Evolutionary conservation across 106 monocot genomes (phyloP), one percentile per base, ranked within the genome.

Genomic region (Xerophyta viscosa): DNA sequence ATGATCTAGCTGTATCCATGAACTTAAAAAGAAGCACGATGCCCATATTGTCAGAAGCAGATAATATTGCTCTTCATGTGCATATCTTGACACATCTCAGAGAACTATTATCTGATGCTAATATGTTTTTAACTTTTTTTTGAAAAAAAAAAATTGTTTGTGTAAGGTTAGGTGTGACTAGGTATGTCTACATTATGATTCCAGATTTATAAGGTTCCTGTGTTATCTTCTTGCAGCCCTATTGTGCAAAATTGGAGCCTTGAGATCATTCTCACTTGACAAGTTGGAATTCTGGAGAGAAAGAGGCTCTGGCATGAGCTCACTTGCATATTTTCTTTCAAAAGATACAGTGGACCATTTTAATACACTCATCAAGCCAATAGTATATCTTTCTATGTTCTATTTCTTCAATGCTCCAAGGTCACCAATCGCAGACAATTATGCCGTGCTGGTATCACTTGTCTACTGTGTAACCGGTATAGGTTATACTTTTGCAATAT

Each of bases 311-410:
- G 91, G 91, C 52, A 91, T 85, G 91, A 85, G 91, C 52, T 85
- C 91, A 26, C 67, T 85, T 28, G 91, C 91, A 30, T 91, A 91
- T 65, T 91, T 91, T 57, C 75, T 91, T 11, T 50, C 91, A 27
- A 91, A 81, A 72, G 91, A 91, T 63, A 85, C 85, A 11, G 37
- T 85, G 15, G 91, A 91, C 22, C 91, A 91, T 69, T 85, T 91
- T 69, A 91, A 91, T 57, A 91, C 91, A 29, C 27, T 85, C 23
- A 46, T 91, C 36, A 91, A 91, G 69, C 91, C 91, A 9, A 71
- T 91, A 55, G 75, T 91, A 62, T 91, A 91, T 60, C 81, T 91
- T 24, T 91, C 91, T 22, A 91, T 91, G 91, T 85, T 81, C 71
- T 91, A 85, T 68, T 91, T 81, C 77, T 91, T 85, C 81, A 91